Percentiles rank a stretch among this genome's conserved stretches.
Conservation (phyloP, 139 green algal genomes). For the Dunaliella primolecta region DNA sequence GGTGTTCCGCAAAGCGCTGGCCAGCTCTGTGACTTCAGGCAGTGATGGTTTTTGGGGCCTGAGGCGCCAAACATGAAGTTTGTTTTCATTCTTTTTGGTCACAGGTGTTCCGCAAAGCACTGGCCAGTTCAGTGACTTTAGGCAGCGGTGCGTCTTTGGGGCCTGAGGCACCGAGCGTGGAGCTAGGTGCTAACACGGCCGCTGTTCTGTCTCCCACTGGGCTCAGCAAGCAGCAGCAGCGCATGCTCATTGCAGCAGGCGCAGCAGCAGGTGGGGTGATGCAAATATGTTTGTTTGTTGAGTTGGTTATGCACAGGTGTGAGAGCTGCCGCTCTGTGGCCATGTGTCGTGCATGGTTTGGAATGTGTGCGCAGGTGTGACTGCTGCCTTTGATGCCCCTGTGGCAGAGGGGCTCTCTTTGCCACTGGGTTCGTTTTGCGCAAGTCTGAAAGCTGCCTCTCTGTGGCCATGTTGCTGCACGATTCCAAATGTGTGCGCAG, state of each 20-base stretch:
- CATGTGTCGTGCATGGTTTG: neutral
- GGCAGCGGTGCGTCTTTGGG: slow-evolving; percentile 82
- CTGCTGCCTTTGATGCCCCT: slow-evolving; percentile 92
- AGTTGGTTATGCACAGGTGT: too few relatives aligned
- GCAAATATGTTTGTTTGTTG: neutral
- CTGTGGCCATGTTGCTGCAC: neutral
- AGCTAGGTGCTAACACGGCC: slow-evolving; percentile 83
- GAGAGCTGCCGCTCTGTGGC: neutral
- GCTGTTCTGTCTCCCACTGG: slow-evolving; percentile 53
- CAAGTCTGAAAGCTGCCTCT: neutral
- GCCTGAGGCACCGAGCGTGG: slow-evolving; percentile 90
- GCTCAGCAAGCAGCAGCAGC: slow-evolving; percentile 53
- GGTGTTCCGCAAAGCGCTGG: slow-evolving; percentile 53
- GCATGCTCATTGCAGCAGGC: slow-evolving; percentile 84
- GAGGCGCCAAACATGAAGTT: slow-evolving; percentile 94
- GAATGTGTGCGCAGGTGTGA: slow-evolving; percentile 60
- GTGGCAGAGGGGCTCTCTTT: slow-evolving; percentile 92
- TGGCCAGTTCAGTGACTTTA: slow-evolving; percentile 71
- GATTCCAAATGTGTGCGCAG: slow-evolving; percentile 36
- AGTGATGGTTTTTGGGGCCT: slow-evolving; percentile 81
- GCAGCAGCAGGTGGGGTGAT: slow-evolving; percentile 69
- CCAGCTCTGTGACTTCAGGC: slow-evolving; percentile 75
- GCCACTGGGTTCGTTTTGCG: too few relatives aligned
- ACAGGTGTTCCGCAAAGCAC: slow-evolving; percentile 55
- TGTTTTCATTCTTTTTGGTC: slow-evolving; percentile 19